Percentiles rank a stretch among this genome's conserved stretches.
These are phyloP conservation scores for Chlorella sp. DNA, from an alignment of 139 green algal genomes.

Conservation along the genomic window DNA sequence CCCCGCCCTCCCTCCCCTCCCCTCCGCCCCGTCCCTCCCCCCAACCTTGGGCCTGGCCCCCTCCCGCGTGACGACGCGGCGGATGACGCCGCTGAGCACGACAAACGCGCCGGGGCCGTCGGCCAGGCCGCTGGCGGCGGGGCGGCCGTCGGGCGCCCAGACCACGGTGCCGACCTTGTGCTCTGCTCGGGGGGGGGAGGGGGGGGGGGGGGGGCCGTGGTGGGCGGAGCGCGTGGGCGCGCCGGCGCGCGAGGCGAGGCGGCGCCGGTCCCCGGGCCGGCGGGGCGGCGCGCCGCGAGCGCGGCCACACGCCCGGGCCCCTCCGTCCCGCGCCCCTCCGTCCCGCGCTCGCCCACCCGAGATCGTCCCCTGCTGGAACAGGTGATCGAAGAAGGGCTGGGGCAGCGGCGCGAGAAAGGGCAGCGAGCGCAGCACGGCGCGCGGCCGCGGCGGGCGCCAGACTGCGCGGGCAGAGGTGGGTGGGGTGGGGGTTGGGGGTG, in stretches of 20 bases:
- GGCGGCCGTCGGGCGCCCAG: slow-evolving; percentile 11
- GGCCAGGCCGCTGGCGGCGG: not conserved
- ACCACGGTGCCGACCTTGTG: slow-evolving; percentile 17
- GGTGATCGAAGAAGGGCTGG: slow-evolving; percentile 15
- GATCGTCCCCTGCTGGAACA: slow-evolving; percentile 20
- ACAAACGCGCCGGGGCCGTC: slow-evolving; percentile 17
- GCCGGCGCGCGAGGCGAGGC: too few relatives aligned
- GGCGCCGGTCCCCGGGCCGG: not conserved
- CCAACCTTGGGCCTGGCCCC: slow-evolving; percentile 14
- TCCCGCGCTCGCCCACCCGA: too few relatives aligned
- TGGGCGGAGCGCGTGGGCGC: not conserved
- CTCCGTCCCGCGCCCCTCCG: not conserved
- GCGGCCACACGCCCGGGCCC: not conserved
- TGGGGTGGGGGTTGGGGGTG: not conserved
- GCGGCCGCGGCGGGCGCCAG: slow-evolving; percentile 57
- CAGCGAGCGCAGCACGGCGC: slow-evolving; percentile 61
- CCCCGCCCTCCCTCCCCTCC: slow-evolving; percentile 44
- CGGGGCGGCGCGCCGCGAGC: not conserved
- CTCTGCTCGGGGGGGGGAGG: not conserved
- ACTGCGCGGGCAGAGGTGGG: slow-evolving; percentile 48
- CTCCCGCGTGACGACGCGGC: not conserved
- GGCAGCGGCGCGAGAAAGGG: slow-evolving; percentile 57
- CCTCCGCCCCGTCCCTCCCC: slow-evolving; percentile 14
- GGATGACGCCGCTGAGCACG: slow-evolving; percentile 36
- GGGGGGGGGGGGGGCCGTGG: not conserved